These are phyloP conservation scores for Thermothielavioides terrestris DNA, from an alignment of 495 filamentous ascomycete genomes.

Conservation along the genomic window DNA sequence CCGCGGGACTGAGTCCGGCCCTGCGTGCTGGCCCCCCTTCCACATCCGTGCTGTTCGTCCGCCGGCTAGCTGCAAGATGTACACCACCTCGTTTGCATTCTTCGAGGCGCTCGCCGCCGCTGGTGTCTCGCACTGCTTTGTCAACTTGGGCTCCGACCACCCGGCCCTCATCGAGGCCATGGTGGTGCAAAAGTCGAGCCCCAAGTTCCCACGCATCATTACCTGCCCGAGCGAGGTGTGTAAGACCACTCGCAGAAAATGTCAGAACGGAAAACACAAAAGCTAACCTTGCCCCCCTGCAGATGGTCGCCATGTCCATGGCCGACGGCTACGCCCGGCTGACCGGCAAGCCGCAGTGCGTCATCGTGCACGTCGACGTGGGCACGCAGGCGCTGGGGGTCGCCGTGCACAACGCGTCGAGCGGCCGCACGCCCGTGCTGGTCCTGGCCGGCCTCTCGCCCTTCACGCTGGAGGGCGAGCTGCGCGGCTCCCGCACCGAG, in stretches of 20 bases:
- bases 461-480: slow-evolving; percentile 84
- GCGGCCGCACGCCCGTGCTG: slow-evolving; percentile 76
- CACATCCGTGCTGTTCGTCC: no score
- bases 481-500: slow-evolving; percentile 79
- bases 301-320: slow-evolving; percentile 98
- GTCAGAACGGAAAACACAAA: no score
- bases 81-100: slow-evolving; percentile 60
- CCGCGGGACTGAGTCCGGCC: no score
- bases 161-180: slow-evolving; percentile 93
- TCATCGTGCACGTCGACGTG: slow-evolving; percentile 94
- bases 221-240: slow-evolving; percentile 87
- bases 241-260: slow-evolving; percentile 3
- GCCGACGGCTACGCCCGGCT: slow-evolving; percentile 89
- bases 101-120: slow-evolving; percentile 94
- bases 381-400: slow-evolving; percentile 84
- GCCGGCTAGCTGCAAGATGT: no score
- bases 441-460: slow-evolving; percentile 89
- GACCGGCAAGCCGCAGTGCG: slow-evolving; percentile 76
- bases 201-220: slow-evolving; percentile 74
- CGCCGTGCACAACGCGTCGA: slow-evolving; percentile 84
- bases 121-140: slow-evolving; percentile 82
- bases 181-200: slow-evolving; percentile 56
- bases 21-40: no score
- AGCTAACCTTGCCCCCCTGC: no score
- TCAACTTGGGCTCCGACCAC: slow-evolving; percentile 92